Base-by-base conservation (phyloP, 2,329 filamentous ascomycete genomes). In the Talaromyces rugulosus region DNA sequence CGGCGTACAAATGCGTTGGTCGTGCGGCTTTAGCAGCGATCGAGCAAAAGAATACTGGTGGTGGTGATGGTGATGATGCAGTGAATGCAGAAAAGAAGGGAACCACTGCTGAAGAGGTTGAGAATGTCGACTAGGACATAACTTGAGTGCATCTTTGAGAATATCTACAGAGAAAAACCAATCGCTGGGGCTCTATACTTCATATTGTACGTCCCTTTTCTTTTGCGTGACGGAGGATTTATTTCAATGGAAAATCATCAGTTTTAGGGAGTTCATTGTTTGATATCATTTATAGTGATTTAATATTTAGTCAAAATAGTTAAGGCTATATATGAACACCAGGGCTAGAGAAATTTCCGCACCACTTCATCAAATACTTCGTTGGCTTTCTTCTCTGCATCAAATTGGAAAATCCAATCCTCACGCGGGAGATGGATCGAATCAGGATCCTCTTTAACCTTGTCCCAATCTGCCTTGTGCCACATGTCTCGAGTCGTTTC, bases 381-480 rank as follows among this genome's bases (percentile, higher is more conserved):
- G 63, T 81, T 78, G 0, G 80, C 78, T 64, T 82, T 75, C 36
- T 69, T 72, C 70, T 83, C 81, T 30, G 80, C 77, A 66, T 84
- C 81, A 65, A 82, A 81, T 44, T 75, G 71, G 27, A 82, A 72
- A 8, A 83, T 71, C 81, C 81, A 83, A 58, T 75, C 77, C 65
- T 83, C 80, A 42, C 80, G 74, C 11, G 77, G 71, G 56, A 83
- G 67, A 59, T 81, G 75, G 65, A 83, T 81, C 42, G 75, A 78
- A 62, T 77, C 72, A 11, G 68, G 67, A 56, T 70, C 34, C 64
- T 77, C 72, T 67, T 76, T 77, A n/a, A 80, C 78, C 28, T 75
- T 75, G 33, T 72, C 73, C 74, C 79, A 83, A 68, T 82, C 78
- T 7, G 80, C 81, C 68, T 80, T 81, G 70, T 84, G 82, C 81